Evolutionary conservation across 1,284 basidiomycete species (phyloP).

Genomic region (Coriolopsis trogii): DNA sequence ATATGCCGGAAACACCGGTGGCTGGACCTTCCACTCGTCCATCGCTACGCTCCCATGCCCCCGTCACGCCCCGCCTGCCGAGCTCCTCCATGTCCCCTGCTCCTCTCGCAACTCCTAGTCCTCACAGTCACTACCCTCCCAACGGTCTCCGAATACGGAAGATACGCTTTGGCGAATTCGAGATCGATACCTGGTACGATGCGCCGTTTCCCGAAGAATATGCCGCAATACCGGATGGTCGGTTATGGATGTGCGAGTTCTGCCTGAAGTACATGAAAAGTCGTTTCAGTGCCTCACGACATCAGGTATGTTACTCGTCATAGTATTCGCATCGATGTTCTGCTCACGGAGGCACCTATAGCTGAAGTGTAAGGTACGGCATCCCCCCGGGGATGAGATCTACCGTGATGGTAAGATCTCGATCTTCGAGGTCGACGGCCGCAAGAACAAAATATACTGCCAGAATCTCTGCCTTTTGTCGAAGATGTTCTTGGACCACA

Average conservation of each 20-base stretch:
- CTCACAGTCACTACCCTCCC: slow-evolving; percentile 39
- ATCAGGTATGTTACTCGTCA: slow-evolving; percentile 64
- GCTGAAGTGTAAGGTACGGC: slow-evolving; percentile 94
- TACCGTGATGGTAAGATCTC: slow-evolving; percentile 90
- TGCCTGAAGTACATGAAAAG: slow-evolving; percentile 99
- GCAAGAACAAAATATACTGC: slow-evolving; percentile 99
- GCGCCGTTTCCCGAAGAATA: slow-evolving; percentile 99
- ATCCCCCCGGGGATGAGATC: slow-evolving; percentile 98
- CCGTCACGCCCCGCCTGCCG: slow-evolving; percentile 22
- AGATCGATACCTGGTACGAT: slow-evolving; percentile 99
- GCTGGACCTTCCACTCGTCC: slow-evolving; percentile 66
- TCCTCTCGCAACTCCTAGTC: slow-evolving; percentile 41
- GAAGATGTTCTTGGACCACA: slow-evolving; percentile 99
- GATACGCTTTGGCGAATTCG: slow-evolving; percentile 93
- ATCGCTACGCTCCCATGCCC: slow-evolving; percentile 51
- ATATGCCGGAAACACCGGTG: slow-evolving; percentile 46
- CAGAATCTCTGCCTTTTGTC: slow-evolving; percentile 99
- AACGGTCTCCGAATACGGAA: slow-evolving; percentile 73
- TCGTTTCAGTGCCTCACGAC: slow-evolving; percentile 84
- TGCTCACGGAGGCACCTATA: slow-evolving; percentile 36
- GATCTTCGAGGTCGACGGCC: slow-evolving; percentile 97
- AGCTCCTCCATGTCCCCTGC: slow-evolving; percentile 37
- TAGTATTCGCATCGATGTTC: background rate
- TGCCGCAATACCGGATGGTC: slow-evolving; percentile 89
- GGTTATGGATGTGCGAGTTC: slow-evolving; percentile 97